phyloP scores from a whole-genome alignment of 2,329 filamentous ascomycete genomes.

The Neofusicoccum kwambonambiense region DNA sequence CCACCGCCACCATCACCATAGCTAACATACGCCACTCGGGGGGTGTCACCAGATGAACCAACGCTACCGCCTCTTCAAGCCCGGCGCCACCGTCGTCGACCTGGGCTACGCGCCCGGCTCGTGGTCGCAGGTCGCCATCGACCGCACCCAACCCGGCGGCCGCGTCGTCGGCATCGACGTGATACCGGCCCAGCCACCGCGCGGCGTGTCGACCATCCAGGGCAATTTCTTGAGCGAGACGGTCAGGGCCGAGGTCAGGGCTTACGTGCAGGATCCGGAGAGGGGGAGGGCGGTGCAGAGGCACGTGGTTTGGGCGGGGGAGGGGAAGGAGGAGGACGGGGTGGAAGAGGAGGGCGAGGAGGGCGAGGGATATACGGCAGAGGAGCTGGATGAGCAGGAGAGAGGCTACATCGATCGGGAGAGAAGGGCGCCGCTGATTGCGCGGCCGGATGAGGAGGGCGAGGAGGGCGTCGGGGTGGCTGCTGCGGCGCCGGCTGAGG shows the following conservation, averaged over 20 bases:
- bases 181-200: conserved; percentile 86
- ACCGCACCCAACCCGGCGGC: conserved; percentile 72
- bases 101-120: conserved; percentile 75
- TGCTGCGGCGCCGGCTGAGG: conserved; percentile 12
- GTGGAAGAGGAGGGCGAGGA: conserved; percentile 37
- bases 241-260: conserved; percentile 74
- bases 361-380: conserved; percentile 23
- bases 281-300: conserved; percentile 52
- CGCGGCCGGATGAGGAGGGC: conserved; percentile 24
- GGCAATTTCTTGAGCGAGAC: conserved; percentile 80
- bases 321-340: conserved; percentile 35
- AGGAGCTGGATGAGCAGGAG: conserved; percentile 39
- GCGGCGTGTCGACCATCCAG: conserved; percentile 90
- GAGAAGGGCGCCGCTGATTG: conserved; percentile 43
- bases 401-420: conserved; percentile 68
- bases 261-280: conserved; percentile 67
- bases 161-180: conserved; percentile 90
- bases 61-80: conserved; percentile 75
- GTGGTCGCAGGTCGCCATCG: conserved; percentile 75
- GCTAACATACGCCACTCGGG: too few relatives aligned
- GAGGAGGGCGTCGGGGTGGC: conserved; percentile 15
- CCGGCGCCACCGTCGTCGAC: conserved; percentile 84
- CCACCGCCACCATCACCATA: too few relatives aligned
- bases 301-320: conserved; percentile 21
- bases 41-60: conserved; percentile 65